Base-by-base conservation (phyloP, 169 alveolate species). In the Plasmodium gallinaceum region DNA sequence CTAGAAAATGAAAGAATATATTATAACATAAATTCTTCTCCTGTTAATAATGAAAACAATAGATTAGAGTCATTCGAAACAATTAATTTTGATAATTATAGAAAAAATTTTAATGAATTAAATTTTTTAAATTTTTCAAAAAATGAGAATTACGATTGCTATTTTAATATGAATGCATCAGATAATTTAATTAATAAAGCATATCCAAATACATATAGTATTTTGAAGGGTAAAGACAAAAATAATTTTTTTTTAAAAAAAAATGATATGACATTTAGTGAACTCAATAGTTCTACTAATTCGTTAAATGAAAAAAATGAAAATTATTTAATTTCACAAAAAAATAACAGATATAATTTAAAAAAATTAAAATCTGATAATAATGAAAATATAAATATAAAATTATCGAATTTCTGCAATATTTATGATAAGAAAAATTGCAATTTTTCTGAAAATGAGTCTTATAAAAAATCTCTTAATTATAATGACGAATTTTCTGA, bases 221-320 rank as follows among this genome's bases (percentile, higher is more conserved):
- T 20, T 18, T 57, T 42, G 9, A 24, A 26, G 43, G 16, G 42
- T 12, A 26, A 20, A 24, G 45, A 60, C 26, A 18, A 69, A 69
- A 69, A 45, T 24, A 57, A 45, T 51, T 20, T 69, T 14, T 48
- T 48, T 48, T n/a, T 20, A 24, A 2, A 24, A 69, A 37, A 32
- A 69, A 20, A 52, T 48, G 24, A 69, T n/a, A 32, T 42, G 12
- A 42, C 46, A n/a, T 32, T 7, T n/a, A 57, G 45, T 20, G 61
- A 69, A 42, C 32, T 16, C 46, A 20, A 37, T 39, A 24, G 32
- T 69, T 69, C 52, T 26, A 12, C 42, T 24, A 69, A 69, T 45
- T 69, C 52, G 2, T 69, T 45, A 69, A 69, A 24, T 60, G 76
- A 32, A 69, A 69, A n/a, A 16, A 57, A 69, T 37, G 61, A 32